Base-by-base conservation (phyloP, 306 rosid species). In the Potentilla sterilis region DNA sequence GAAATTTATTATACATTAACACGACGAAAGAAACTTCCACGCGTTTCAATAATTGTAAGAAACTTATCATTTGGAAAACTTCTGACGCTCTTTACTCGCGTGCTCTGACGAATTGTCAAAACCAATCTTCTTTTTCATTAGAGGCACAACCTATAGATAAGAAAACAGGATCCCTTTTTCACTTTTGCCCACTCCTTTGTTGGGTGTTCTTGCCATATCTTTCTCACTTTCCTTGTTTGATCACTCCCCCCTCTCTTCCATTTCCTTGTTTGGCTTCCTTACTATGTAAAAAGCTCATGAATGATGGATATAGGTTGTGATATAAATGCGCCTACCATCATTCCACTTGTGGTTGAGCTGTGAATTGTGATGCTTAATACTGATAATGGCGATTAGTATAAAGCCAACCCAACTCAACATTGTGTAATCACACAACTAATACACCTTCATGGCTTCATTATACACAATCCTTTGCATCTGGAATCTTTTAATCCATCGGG, bases 301-400 rank as follows among this genome's bases (percentile, higher is more conserved):
- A 18, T 65, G 43, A 10, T 18, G 46, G 47, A 38, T 3, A 38
- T 7, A 37, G 47, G 15, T 18, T 38, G 24, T 19, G 42, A 9
- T 18, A 41, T 65, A 19, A 65, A 38, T 65, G 38, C 24, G 38
- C 75, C 75, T 1, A 54, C 22, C 49, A 46, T 37, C 37, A 51
- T 55, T 21, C 61, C 42, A 49, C 59, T 51, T 35, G 19, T 19
- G 0, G 63, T 71, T 28, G 54, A 42, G 51, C 55, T 58, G 68
- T 58, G 32, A 37, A 37, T 37, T 37, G 40, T 37, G 34, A 12
- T 37, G 68, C 19, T 28, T 58, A 57, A 2, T 44, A 16, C 9
- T 24, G 11, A 73, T 72, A 21, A 38, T 72, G 75, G 65, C 66
- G 75, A n/a, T 72, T 13, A 52, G 49, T 38, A 52, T 12, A 54